Evolutionary conservation across 2,329 filamentous ascomycete species (phyloP), one percentile per base, ranked within the genome.

Genomic region (Berkeleyomyces basicola): DNA sequence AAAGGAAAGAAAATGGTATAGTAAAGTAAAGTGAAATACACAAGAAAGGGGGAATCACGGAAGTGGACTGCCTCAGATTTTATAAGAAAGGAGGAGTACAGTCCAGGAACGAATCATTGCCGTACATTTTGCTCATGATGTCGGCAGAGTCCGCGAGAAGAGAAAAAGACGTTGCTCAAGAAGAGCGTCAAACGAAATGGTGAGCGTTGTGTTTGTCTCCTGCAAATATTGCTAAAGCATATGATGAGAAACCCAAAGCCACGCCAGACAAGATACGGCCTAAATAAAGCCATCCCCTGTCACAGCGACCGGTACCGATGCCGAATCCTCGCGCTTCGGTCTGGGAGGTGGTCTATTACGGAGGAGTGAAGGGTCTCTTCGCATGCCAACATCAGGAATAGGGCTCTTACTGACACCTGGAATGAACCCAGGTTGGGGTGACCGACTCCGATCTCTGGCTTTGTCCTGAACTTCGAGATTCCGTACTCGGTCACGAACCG

Each of bases 401-500:
- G 60, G 60, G n/a, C 60, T 61, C 49, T 36, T 61, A 16, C 39
- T 42, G 31, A 7, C 46, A 7, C 40, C 31, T 10, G 59, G 40
- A 7, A 33, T 9, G 23, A 31, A 33, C 39, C 46, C 39, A 14
- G 46, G 40, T 14, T 37, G 47, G 39, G 60, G 60, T 1, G 60
- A 61, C 49, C 62, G 46, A 39, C 61, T 63, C 4, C 51, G 40
- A 23, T 57, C 58, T 31, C 57, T 51, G 23, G 47, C 39, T 6
- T 39, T 36, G 39, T 63, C 62, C 16, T 42, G 49, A 1, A 64
- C 63, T 39, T 64, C 63, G 5, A 64, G 46, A 39, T 64, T 64
- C 44, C 63, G 59, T 31, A 64, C 53, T 4, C 59, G 51, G 36
- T 64, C 63, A 36, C 59, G 59, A 11, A 64, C 63, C 40, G 16